Percentiles rank a stretch among this genome's conserved stretches.
Conservation (phyloP, 2,329 filamentous ascomycete species). For the Xylaria multiplex region DNA sequence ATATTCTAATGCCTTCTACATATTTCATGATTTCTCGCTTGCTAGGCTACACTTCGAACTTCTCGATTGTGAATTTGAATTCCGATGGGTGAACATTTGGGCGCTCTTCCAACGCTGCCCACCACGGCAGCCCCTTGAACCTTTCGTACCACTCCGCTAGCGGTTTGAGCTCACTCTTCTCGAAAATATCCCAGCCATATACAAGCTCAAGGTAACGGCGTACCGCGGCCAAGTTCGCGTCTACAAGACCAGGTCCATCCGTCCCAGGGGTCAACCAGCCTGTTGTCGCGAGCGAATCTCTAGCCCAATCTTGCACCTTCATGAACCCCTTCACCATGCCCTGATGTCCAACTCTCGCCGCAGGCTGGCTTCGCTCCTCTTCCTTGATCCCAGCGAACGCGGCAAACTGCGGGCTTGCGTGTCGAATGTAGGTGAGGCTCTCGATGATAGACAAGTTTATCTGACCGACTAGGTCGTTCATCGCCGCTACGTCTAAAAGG, state of each 20-base stretch:
- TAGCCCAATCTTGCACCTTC: slow-evolving; percentile 36
- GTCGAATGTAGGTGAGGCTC: slow-evolving; percentile 30
- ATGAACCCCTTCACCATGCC: slow-evolving; percentile 24
- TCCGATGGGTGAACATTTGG: slow-evolving; percentile 28
- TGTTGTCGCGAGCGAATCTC: slow-evolving; percentile 19
- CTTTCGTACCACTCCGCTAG: slow-evolving; percentile 37
- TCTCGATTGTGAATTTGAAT: slow-evolving; percentile 24
- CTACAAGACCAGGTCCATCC: slow-evolving; percentile 38
- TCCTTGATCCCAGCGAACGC: slow-evolving; percentile 25
- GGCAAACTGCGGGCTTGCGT: slow-evolving; percentile 34
- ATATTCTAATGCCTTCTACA: background rate
- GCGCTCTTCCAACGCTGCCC: slow-evolving; percentile 38
- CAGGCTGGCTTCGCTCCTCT: slow-evolving; percentile 34
- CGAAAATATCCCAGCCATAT: slow-evolving; percentile 36
- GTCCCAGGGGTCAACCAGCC: slow-evolving; percentile 42
- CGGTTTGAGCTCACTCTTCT: slow-evolving; percentile 28
- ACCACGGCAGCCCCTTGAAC: slow-evolving; percentile 38
- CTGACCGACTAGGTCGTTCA: slow-evolving; percentile 34
- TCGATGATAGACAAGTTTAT: slow-evolving; percentile 31
- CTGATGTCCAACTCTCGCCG: slow-evolving; percentile 30
- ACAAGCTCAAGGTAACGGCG: slow-evolving; percentile 36
- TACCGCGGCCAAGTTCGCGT: slow-evolving; percentile 34
- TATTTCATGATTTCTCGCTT: background rate
- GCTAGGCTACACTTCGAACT: slow-evolving; percentile 8
- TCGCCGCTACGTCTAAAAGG: slow-evolving; percentile 18